These are phyloP conservation scores for Amaranthus tricolor DNA, from an alignment of 179 eudicot species.

Conservation along the genomic window DNA sequence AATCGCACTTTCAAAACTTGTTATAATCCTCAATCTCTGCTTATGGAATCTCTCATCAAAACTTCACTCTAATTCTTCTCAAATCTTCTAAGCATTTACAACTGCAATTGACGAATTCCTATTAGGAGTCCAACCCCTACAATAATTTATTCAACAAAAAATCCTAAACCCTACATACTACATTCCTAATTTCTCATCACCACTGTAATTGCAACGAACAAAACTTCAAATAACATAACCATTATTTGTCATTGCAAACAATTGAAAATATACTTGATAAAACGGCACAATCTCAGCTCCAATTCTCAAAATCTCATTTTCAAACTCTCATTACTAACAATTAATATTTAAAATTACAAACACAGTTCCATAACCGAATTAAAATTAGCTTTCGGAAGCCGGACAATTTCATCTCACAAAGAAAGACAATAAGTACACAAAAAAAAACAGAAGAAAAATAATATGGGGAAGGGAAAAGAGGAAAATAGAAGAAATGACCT, in stretches of 20 bases:
- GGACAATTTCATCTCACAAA: neutral
- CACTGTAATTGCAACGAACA: no score
- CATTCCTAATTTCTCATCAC: neutral
- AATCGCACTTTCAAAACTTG: neutral
- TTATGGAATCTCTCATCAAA: neutral
- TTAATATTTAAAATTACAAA: neutral
- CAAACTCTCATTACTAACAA: neutral
- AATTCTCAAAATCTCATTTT: neutral
- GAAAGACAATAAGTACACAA: neutral
- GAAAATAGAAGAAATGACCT: conserved; percentile 37
- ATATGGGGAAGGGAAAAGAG: neutral
- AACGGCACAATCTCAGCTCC: neutral
- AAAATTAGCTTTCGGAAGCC: neutral
- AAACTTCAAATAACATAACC: no score
- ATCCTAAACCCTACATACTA: neutral
- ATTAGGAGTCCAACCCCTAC: neutral
- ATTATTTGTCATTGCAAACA: neutral
- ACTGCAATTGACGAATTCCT: neutral
- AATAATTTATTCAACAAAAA: neutral
- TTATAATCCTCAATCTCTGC: neutral
- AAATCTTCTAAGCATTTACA: neutral
- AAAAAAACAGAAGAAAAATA: neutral
- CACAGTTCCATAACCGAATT: neutral
- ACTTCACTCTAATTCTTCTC: neutral
- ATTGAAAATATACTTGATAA: neutral